Conservation (phyloP, 352 stramenopile genomes). For the Thalassiosira livingstoniorum region DNA sequence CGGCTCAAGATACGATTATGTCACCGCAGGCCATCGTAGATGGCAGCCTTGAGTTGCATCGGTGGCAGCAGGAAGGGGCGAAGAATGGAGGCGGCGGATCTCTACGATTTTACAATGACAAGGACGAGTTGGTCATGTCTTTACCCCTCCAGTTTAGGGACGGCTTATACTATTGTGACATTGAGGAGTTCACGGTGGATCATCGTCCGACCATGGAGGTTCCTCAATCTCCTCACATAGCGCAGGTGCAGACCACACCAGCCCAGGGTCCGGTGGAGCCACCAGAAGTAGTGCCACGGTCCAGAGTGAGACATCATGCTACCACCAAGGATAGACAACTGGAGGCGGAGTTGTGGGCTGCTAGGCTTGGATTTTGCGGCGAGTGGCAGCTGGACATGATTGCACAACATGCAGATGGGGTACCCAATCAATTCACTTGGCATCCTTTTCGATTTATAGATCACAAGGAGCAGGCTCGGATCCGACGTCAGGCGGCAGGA, state of each 20-base stretch:
- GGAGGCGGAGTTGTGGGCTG: not conserved
- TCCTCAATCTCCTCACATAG: no score
- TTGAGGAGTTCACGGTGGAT: not conserved
- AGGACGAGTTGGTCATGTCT: not conserved
- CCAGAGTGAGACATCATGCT: not conserved
- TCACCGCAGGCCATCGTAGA: not conserved
- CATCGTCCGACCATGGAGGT: no score
- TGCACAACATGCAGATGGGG: not conserved
- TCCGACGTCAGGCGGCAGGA: not conserved
- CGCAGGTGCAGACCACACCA: no score
- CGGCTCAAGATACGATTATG: not conserved
- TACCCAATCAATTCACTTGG: not conserved
- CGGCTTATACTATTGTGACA: not conserved
- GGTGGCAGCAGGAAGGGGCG: not conserved
- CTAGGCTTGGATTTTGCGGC: not conserved
- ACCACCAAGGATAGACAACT: not conserved
- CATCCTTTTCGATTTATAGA: not conserved
- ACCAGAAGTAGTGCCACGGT: not conserved
- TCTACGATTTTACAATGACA: not conserved
- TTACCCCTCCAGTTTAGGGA: not conserved
- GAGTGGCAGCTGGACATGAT: not conserved
- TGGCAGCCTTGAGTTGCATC: not conserved
- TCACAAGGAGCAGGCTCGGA: conserved; percentile 17
- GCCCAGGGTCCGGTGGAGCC: no score
- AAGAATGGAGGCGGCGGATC: not conserved